Evolutionary conservation across 2,329 filamentous ascomycete species (phyloP), one percentile per base, ranked within the genome.

Genomic region (Zymoseptoria brevis): DNA sequence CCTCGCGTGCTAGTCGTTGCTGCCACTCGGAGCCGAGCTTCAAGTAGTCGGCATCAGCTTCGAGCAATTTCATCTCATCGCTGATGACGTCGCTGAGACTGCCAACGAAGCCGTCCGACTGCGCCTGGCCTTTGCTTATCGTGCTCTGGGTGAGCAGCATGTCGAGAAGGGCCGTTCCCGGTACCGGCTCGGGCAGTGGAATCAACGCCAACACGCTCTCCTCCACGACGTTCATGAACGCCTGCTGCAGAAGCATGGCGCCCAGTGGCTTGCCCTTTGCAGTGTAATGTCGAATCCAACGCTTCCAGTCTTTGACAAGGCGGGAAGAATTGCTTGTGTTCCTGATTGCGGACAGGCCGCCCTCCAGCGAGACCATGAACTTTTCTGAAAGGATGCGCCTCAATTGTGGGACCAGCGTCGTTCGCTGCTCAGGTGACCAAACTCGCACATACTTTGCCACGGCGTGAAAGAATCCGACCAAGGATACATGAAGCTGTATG

Each of bases 391-490:
- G 78, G 19, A 96, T 81, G 30, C 81, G 79, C 56, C 86, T 86
- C 35, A 96, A 75, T 53, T 85, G 82, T 61, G 88, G 83, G 16
- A 96, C 83, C 53, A 97, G 75, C 3, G 81, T 80, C 26, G 95
- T 75, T 56, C 91, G 85, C 65, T 94, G 88, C 2, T 84, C 81
- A 1, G 87, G 79, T 60, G 79, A 85, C 90, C 92, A 99, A 67
- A 96, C 93, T 62, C 87, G 83, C 8, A 87, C 84, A 70, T 92
- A 85, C 5, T 85, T 84, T 3, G 91, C 86, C 3, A 88, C 87
- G 21, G 91, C 92, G 69, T 93, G 85, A 56, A 99, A 76, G 71
- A 99, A 96, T 0, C 94, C 95, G 22, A 96, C 76, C n/a, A 99
- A 78, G 0, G 93, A 93, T 53, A 96, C 83, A 6, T 88, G 84